These are phyloP conservation scores for Yamadazyma philogaea DNA, from an alignment of 805 yeast genomes.

Conservation along the genomic window DNA sequence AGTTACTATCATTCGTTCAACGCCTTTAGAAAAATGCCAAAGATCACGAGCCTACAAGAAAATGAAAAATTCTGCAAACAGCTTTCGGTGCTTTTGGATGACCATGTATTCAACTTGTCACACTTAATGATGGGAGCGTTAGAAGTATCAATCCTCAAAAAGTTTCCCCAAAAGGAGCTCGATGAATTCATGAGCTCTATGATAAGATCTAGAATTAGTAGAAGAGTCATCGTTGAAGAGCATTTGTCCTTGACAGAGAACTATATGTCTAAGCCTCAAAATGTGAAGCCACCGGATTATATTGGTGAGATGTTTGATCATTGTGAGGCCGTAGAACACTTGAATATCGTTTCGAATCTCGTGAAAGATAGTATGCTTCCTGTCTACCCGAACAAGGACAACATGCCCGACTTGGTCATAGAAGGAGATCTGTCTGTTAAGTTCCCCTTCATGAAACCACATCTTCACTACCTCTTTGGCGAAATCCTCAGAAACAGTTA, in stretches of 20 bases:
- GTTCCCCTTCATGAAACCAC: constrained; percentile 84
- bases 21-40: constrained; percentile 70
- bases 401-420: constrained; percentile 72
- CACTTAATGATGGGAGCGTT: constrained; percentile 91
- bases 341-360: constrained; percentile 52
- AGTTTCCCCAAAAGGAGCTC: constrained; percentile 58
- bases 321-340: constrained; percentile 69
- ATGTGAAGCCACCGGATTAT: constrained; percentile 50
- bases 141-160: constrained; percentile 63
- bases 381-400: constrained; percentile 48
- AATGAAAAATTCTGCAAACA: constrained; percentile 69
- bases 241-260: constrained; percentile 77
- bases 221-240: constrained; percentile 89
- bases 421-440: constrained; percentile 66
- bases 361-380: constrained; percentile 50
- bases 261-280: constrained; percentile 48
- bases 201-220: constrained; percentile 80
- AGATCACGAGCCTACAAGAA: constrained; percentile 66
- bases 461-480: constrained; percentile 80
- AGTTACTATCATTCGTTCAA: constrained; percentile 86
- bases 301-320: constrained; percentile 78
- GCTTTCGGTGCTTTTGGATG: constrained; percentile 64
- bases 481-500: constrained; percentile 83
- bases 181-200: constrained; percentile 75
- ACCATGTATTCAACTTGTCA: constrained; percentile 78